Conservation (phyloP, 345 rosid genomes). For the Hibiscus tridactylites region DNA sequence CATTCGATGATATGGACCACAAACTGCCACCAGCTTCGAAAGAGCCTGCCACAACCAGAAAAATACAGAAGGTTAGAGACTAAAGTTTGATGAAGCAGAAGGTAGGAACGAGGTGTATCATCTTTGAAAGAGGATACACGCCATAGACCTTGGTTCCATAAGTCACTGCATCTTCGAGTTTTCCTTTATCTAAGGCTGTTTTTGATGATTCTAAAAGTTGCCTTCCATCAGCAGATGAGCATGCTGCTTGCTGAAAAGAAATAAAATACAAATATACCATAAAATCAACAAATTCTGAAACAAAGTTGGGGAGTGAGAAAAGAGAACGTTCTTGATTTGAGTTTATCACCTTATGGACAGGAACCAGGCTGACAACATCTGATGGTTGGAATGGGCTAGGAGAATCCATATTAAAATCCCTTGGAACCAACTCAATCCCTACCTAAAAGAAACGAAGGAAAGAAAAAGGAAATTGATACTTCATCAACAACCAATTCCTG, state of each 20-base stretch:
- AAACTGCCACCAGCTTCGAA: conserved; percentile 90
- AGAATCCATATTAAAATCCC: conserved; percentile 97
- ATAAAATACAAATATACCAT: conserved; percentile 7
- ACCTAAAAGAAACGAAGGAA: conserved; percentile 38
- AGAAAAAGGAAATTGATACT: conserved; percentile 3
- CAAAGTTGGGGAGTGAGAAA: conserved; percentile 3
- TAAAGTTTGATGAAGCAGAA: conserved; percentile 3
- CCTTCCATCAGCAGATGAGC: conserved; percentile 99
- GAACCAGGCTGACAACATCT: conserved; percentile 85
- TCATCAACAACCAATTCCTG: background rate
- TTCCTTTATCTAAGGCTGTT: conserved; percentile 97
- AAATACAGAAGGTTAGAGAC: conserved; percentile 9
- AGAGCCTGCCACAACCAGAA: conserved; percentile 57
- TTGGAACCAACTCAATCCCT: conserved; percentile 89
- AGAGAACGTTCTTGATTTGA: background rate
- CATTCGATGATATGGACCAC: conserved; percentile 99
- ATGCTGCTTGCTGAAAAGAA: conserved; percentile 88
- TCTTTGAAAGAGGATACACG: background rate
- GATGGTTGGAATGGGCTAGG: conserved; percentile 67
- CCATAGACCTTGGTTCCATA: conserved; percentile 81
- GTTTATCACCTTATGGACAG: conserved; percentile 78
- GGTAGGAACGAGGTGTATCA: background rate
- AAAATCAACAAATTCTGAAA: conserved; percentile 2
- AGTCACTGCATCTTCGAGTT: conserved; percentile 98
- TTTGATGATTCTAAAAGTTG: conserved; percentile 96